A percentile compares a stretch with the other conserved stretches of the same genome.
phyloP scores from a whole-genome alignment of 2,329 filamentous ascomycete species.

The Pestalotiopsis sp. region DNA sequence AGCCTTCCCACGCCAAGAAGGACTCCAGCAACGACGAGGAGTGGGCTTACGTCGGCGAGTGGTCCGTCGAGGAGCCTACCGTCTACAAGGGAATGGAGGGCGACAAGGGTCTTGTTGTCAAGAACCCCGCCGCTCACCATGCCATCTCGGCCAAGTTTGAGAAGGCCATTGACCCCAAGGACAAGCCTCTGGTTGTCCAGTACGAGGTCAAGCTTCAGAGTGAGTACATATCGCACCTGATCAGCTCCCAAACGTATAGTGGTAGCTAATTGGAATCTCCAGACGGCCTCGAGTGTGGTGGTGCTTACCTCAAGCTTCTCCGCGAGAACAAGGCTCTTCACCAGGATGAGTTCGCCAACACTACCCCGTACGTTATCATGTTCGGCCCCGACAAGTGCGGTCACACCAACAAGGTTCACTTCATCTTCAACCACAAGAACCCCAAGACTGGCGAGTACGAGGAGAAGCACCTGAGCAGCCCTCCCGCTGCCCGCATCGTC shows the following conservation, averaged over 20 bases:
- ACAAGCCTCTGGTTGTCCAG: conserved; percentile 94
- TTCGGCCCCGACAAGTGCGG: conserved; percentile 99
- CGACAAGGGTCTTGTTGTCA: conserved; percentile 96
- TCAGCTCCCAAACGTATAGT: background rate
- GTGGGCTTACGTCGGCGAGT: conserved; percentile 97
- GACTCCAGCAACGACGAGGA: conserved; percentile 82
- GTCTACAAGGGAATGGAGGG: conserved; percentile 91
- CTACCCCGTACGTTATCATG: conserved; percentile 98
- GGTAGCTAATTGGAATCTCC: conserved; percentile 33
- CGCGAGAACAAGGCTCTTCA: conserved; percentile 97
- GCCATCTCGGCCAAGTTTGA: conserved; percentile 99
- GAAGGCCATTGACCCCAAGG: conserved; percentile 96
- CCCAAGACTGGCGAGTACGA: conserved; percentile 99
- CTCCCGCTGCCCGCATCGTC: conserved; percentile 83
- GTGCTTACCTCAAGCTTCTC: conserved; percentile 98
- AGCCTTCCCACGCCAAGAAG: conserved; percentile 96
- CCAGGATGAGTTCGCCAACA: conserved; percentile 96
- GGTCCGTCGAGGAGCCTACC: conserved; percentile 92
- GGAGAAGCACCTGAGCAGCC: conserved; percentile 94
- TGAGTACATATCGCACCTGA: conserved; percentile 50
- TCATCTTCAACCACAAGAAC: conserved; percentile 99
- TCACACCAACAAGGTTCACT: conserved; percentile 96
- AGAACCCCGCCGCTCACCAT: conserved; percentile 97
- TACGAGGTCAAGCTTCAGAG: conserved; percentile 99
- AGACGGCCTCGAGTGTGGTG: conserved; percentile 97